These are phyloP conservation scores for Suillus fuscotomentosus DNA, from an alignment of 768 basidiomycete species.

Conservation along the genomic window DNA sequence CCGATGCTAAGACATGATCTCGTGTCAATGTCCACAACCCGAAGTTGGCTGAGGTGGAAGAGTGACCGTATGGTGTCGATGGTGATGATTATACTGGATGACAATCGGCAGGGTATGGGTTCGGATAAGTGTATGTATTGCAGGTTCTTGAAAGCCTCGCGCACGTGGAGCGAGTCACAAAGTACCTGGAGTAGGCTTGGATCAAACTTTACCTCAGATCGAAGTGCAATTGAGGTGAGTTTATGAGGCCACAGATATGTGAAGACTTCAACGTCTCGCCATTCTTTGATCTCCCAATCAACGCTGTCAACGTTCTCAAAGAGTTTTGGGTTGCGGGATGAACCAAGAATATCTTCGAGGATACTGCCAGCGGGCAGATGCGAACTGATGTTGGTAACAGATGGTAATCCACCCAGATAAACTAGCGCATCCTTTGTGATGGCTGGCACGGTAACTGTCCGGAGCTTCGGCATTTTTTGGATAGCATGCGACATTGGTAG, in stretches of 20 bases:
- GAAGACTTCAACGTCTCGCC: not conserved
- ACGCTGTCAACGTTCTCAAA: not conserved
- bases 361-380: not conserved
- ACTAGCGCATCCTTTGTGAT: not conserved
- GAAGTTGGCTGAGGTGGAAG: conserved; percentile 28
- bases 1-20: conserved; percentile 31
- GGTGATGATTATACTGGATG: not conserved
- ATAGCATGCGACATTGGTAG: not conserved
- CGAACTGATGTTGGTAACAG: not conserved
- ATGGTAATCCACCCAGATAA: not conserved
- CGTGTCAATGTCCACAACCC: conserved; percentile 32
- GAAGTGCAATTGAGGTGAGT: not conserved
- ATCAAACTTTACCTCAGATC: not conserved
- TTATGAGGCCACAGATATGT: not conserved
- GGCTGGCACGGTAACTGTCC: not conserved
- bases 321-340: not conserved
- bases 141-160: not conserved
- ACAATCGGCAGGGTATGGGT: not conserved
- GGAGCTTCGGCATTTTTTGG: not conserved
- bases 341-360: not conserved
- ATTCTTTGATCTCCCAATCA: not conserved
- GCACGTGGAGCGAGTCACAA: not conserved
- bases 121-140: not conserved
- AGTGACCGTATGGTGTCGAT: conserved; percentile 34
- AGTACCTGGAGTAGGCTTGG: not conserved